A percentile compares a stretch with the other conserved stretches of the same genome.
phyloP scores from a whole-genome alignment of 805 yeast species.

The Hermanozyma aechmeae region DNA sequence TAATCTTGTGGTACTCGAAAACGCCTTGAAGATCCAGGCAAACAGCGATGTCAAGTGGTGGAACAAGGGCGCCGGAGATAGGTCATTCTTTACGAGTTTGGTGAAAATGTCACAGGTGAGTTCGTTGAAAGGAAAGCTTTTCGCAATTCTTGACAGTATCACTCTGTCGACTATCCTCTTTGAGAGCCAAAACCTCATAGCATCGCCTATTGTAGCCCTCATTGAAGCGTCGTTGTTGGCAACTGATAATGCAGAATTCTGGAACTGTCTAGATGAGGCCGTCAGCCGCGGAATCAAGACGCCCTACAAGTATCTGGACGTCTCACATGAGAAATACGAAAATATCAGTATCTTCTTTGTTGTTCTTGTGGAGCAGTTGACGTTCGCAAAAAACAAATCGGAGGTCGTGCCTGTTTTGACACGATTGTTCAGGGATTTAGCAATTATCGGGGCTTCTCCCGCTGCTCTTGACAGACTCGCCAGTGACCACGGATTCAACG shows the following conservation, averaged over 20 bases:
- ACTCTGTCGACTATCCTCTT: conserved; percentile 6
- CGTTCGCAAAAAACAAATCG: no score
- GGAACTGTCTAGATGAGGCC: conserved; percentile 68
- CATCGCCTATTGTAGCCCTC: no score
- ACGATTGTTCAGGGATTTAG: no score
- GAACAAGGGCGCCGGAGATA: conserved; percentile 35
- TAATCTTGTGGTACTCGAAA: conserved; percentile 51
- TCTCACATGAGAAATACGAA: conserved; percentile 18
- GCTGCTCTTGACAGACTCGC: no score
- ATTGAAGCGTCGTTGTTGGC: no score
- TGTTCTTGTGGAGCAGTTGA: conserved; percentile 55
- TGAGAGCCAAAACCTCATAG: no score
- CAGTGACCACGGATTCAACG: conserved; percentile 2
- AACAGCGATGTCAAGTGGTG: conserved; percentile 77
- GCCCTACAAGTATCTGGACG: conserved; percentile 81
- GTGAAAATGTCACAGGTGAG: neutral
- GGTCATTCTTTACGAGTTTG: conserved; percentile 42
- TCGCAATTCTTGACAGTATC: conserved; percentile 7
- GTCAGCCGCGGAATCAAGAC: conserved; percentile 59
- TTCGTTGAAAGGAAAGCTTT: no score
- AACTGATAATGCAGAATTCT: conserved; percentile 38
- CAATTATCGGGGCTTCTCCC: no score
- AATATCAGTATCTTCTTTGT: conserved; percentile 25
- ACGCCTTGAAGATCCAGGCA: conserved; percentile 43
- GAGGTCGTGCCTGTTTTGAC: no score